These are phyloP conservation scores for Exophiala viscosa DNA, from an alignment of 2,329 filamentous ascomycete species.

Conservation along the genomic window DNA sequence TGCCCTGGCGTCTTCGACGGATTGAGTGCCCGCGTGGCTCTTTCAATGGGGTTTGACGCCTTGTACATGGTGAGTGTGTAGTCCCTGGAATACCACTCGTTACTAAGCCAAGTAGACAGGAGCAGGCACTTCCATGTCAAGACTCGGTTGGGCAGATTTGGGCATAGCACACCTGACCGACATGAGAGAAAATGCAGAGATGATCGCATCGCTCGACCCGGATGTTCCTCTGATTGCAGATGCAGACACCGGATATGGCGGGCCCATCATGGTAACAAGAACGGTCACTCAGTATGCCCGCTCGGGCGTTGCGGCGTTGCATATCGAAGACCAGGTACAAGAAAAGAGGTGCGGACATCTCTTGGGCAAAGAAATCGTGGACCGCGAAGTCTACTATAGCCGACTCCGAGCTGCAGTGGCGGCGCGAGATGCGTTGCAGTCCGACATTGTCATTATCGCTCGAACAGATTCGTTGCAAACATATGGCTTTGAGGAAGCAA, in stretches of 20 bases:
- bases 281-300: slow-evolving; percentile 50
- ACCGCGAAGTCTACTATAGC: slow-evolving; percentile 33
- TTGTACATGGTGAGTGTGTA: slow-evolving; percentile 43
- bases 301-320: slow-evolving; percentile 54
- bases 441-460: slow-evolving; percentile 46
- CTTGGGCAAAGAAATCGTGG: slow-evolving; percentile 39
- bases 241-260: slow-evolving; percentile 53
- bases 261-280: slow-evolving; percentile 47
- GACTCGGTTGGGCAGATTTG: slow-evolving; percentile 28
- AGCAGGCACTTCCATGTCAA: slow-evolving; percentile 2
- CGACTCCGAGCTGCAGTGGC: slow-evolving; percentile 40
- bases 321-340: slow-evolving; percentile 55
- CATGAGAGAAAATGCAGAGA: slow-evolving; percentile 52
- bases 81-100: neutral
- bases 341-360: slow-evolving; percentile 43
- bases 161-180: slow-evolving; percentile 51
- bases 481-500: slow-evolving; percentile 40
- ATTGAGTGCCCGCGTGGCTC: slow-evolving; percentile 47
- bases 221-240: slow-evolving; percentile 52
- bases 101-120: slow-evolving; percentile 5
- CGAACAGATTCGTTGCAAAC: slow-evolving; percentile 38
- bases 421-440: slow-evolving; percentile 35
- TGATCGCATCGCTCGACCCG: slow-evolving; percentile 51
- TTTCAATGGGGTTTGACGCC: slow-evolving; percentile 47
- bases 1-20: slow-evolving; percentile 53